These are phyloP conservation scores for Chaetomium cochliodes DNA, from an alignment of 495 filamentous ascomycete species.

Conservation along the genomic window DNA sequence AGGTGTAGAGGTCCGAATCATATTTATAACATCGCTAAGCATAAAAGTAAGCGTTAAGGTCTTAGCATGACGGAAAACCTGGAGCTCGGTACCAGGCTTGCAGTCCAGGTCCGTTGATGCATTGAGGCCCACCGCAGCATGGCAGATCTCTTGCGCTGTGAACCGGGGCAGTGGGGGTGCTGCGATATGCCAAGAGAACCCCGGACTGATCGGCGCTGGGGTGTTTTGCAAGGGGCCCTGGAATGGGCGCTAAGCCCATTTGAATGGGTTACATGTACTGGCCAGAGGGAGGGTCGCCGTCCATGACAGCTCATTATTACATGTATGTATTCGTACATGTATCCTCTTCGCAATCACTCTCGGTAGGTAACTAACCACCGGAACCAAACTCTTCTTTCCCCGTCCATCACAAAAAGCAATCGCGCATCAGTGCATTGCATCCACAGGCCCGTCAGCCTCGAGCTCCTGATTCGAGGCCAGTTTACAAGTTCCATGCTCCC, in stretches of 20 bases:
- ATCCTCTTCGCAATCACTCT: neutral
- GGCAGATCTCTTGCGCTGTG: neutral
- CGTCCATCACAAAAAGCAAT: neutral
- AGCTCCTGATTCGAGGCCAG: neutral
- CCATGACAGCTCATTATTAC: too few relatives aligned
- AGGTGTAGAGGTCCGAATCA: neutral
- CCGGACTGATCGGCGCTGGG: conserved; percentile 1
- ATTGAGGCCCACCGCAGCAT: neutral
- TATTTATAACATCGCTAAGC: too few relatives aligned
- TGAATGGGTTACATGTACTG: neutral
- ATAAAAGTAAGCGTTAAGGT: too few relatives aligned
- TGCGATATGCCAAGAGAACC: neutral
- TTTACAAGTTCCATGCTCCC: neutral
- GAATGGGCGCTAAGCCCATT: neutral
- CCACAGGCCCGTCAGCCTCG: neutral
- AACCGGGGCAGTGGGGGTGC: neutral
- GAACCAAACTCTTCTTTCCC: neutral
- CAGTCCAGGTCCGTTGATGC: neutral
- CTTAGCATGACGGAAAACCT: neutral
- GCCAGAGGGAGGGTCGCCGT: too few relatives aligned
- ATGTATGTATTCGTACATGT: too few relatives aligned
- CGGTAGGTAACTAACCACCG: neutral
- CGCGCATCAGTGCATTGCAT: neutral
- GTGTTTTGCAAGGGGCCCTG: neutral
- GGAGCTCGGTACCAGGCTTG: neutral